Base-by-base conservation (phyloP, 331 rosid genomes). In the Quercus lobata region DNA sequence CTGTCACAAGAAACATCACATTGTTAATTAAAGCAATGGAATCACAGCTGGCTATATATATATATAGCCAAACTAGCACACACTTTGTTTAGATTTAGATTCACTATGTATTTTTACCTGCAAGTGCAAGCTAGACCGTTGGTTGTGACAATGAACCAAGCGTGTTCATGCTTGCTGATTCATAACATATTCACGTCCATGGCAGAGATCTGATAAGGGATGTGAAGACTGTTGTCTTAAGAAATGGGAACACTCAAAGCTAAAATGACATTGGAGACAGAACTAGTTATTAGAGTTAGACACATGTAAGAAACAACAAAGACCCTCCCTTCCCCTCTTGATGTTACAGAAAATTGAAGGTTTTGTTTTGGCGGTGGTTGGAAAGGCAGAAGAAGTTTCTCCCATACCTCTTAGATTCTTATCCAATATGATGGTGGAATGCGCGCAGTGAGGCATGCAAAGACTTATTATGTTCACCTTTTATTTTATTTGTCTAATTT, bases 301-400 rank as follows among this genome's bases (percentile, higher is more conserved):
- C 84, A 84, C 84, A 74, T 79, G 78, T 69, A 80, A 68, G 86
- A 76, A 68, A 75, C 84, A 79, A 82, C 84, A 29, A 81, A 72
- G 69, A 69, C 79, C 57, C 68, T 49, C 21, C 71, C 57, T 27
- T 34, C 52, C 81, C 87, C 71, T 75, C 84, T 74, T 71, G 63
- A 12, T 71, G 73, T 69, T 68, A 71, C 75, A 73, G 70, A 44
- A 72, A 69, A 78, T 83, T 77, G 77, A 79, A 76, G 78, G 78
- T 71, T 77, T 84, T 90, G 88, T 79, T 85, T 81, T 91, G 93
- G 86, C 87, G 87, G 97, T 90, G 90, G 93, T 89, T 92, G 86
- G 78, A 87, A 78, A 61, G 88, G 87, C 91, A 90, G 52, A 54
- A 69, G 66, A 62, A 83, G 88, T 88, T 83, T 74, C 79, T 80